Conservation (phyloP, 2,329 filamentous ascomycete species). For the Clarireedia sp. region DNA sequence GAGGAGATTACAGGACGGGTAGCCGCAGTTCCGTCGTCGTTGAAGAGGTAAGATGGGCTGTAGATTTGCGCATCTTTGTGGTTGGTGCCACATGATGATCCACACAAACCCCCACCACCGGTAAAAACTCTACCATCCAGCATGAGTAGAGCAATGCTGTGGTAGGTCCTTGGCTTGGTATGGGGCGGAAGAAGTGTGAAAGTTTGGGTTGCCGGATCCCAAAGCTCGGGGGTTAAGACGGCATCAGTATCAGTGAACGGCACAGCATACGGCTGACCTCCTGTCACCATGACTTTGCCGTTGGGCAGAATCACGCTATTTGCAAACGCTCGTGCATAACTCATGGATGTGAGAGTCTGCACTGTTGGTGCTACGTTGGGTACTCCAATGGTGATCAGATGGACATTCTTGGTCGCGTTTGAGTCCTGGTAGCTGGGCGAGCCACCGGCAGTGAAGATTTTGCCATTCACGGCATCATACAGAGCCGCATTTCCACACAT, state of each 20-base stretch:
- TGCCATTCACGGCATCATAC: constrained; percentile 47
- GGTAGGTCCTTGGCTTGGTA: constrained; percentile 40
- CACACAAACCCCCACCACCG: constrained; percentile 47
- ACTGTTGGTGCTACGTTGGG: constrained; percentile 24
- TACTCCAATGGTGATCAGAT: constrained; percentile 41
- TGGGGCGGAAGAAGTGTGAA: constrained; percentile 34
- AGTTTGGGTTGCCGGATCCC: constrained; percentile 34
- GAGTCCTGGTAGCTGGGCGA: constrained; percentile 37
- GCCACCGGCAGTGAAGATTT: constrained; percentile 47
- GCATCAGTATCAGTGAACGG: constrained; percentile 39
- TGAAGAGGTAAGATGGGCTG: constrained; percentile 47
- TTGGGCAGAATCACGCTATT: constrained; percentile 42
- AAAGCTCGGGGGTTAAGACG: constrained; percentile 39
- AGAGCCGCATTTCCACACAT: constrained; percentile 51
- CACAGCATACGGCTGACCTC: constrained; percentile 37
- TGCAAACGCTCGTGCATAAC: constrained; percentile 35
- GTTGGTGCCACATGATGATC: constrained; percentile 35
- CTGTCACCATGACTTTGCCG: constrained; percentile 39
- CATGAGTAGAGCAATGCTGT: constrained; percentile 41
- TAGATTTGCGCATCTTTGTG: constrained; percentile 50
- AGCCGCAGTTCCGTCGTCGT: constrained; percentile 33
- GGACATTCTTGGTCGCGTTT: constrained; percentile 37
- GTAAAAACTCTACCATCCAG: constrained; percentile 43
- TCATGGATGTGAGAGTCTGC: constrained; percentile 32
- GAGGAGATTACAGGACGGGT: constrained; percentile 36